Evolutionary conservation across 2,329 filamentous ascomycete species (phyloP).

Genomic region (Neopestalotiopsis sp.): DNA sequence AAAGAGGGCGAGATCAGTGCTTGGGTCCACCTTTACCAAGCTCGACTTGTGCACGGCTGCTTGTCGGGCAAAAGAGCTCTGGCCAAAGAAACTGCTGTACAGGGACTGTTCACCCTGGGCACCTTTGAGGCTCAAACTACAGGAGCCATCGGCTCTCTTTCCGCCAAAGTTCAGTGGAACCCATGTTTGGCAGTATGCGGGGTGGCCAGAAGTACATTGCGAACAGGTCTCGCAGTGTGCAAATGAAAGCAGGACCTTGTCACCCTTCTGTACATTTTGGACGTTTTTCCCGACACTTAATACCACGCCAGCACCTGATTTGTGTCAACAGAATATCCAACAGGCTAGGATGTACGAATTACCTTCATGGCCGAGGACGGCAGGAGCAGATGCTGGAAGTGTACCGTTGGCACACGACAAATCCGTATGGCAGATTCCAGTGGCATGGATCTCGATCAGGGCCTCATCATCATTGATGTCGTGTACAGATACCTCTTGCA

Average conservation of each 20-base stretch:
- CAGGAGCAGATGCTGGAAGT: not conserved
- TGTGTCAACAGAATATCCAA: not conserved
- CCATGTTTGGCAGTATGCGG: not conserved
- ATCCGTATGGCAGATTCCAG: not conserved
- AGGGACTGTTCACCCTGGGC: not conserved
- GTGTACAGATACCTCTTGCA: not conserved
- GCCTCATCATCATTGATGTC: not conserved
- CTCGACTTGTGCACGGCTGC: not conserved
- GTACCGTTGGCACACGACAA: not conserved
- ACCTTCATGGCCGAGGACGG: not conserved
- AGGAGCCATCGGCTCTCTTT: not conserved
- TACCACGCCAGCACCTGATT: not conserved
- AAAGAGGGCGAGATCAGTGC: not conserved
- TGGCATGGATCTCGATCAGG: not conserved
- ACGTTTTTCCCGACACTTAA: not conserved
- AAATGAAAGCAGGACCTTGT: not conserved
- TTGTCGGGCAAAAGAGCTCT: not conserved
- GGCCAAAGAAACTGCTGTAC: not conserved
- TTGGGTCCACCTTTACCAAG: not conserved
- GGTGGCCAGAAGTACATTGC: not conserved
- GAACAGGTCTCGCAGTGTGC: not conserved
- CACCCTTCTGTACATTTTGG: not conserved
- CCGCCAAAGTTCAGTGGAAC: not conserved
- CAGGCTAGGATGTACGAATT: not conserved
- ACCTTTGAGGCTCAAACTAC: not conserved